Base-by-base conservation (phyloP, 2,329 filamentous ascomycete genomes). In the Sclerotinia trifoliorum region DNA sequence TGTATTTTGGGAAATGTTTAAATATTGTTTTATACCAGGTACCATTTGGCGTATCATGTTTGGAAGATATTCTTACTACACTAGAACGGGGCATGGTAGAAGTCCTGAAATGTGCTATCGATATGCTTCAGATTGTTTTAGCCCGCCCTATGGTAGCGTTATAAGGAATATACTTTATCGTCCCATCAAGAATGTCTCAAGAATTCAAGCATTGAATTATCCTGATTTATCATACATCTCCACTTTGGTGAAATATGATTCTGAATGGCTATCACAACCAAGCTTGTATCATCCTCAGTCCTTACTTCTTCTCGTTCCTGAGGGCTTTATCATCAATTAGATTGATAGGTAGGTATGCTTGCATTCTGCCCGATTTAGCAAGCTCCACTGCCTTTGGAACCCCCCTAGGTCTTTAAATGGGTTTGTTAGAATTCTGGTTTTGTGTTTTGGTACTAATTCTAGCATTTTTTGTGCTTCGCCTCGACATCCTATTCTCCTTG, bases 321-420 rank as follows among this genome's bases (percentile, higher is more conserved):
- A 76, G 72, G 0, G 73, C 75, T 66, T 80, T 78, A 29, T 78
- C 72, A 70, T 86, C 84, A 17, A 87, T 80, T 15, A 87, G 73
- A 42, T 86, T 80, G 29, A 85, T 80, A 0, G 78, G 85, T 74
- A 88, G 78, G 84, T 75, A 88, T 86, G 0, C 85, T 84, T 82
- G 80, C 73, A 86, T 81, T 77, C 83, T 83, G 0, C 85, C 85
- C 10, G 80, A 80, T 64, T 84, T 79, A 1, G 85, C 82, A 66
- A 84, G 73, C 44, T 83, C 78, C 5, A 85, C 74, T 70, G 87
- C 74, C 51, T 85, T 81, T 4, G 80, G 80, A 19, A 88, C 81
- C 70, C 83, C 81, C 3, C 83, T 79, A 88, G 73, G 0, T 85
- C 84, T 3, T 83, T 70, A 68, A 87, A 87, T 1, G 80, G 68